phyloP scores from a whole-genome alignment of 2,329 filamentous ascomycete genomes.

The Fusarium sp. region DNA sequence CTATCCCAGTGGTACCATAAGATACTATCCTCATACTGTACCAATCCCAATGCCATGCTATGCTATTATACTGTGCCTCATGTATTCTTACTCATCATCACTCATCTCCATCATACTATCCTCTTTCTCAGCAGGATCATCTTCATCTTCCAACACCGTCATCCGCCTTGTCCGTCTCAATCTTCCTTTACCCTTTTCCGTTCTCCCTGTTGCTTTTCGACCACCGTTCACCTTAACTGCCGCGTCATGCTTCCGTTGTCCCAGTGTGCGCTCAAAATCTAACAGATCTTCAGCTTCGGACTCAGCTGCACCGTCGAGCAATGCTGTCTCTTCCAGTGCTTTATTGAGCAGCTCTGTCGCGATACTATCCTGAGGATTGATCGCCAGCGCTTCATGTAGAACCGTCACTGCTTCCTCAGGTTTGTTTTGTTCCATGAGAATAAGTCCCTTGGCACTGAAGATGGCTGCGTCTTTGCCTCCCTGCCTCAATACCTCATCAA shows the following conservation, averaged over 20 bases:
- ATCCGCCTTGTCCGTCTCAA: constrained; percentile 53
- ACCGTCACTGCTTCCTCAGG: constrained; percentile 83
- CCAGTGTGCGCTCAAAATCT: constrained; percentile 67
- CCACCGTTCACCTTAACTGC: constrained; percentile 54
- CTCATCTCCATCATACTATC: constrained; percentile 69
- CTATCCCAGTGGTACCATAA: constrained; percentile 27
- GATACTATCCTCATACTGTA: constrained; percentile 6
- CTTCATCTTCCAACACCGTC: constrained; percentile 52
- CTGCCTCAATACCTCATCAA: constrained; percentile 87
- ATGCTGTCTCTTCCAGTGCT: constrained; percentile 74
- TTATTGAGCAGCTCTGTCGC: constrained; percentile 83
- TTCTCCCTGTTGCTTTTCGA: constrained; percentile 39
- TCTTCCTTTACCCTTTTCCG: constrained; percentile 62
- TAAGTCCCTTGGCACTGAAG: constrained; percentile 86
- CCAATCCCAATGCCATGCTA: constrained; percentile 15
- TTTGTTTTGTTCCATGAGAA: constrained; percentile 81
- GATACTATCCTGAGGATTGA: constrained; percentile 83
- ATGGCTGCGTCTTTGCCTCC: constrained; percentile 84
- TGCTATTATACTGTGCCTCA: constrained; percentile 3
- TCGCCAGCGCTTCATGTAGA: constrained; percentile 85
- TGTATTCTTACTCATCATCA: constrained; percentile 60
- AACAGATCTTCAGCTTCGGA: constrained; percentile 62
- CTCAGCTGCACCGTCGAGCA: constrained; percentile 59
- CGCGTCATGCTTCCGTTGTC: constrained; percentile 61
- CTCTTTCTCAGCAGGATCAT: constrained; percentile 55